Percentiles rank a stretch among this genome's conserved stretches.
Evolutionary conservation across 225 moss, liverwort and hornwort species (phyloP).

Genomic region (Sphagnum tenellum): DNA sequence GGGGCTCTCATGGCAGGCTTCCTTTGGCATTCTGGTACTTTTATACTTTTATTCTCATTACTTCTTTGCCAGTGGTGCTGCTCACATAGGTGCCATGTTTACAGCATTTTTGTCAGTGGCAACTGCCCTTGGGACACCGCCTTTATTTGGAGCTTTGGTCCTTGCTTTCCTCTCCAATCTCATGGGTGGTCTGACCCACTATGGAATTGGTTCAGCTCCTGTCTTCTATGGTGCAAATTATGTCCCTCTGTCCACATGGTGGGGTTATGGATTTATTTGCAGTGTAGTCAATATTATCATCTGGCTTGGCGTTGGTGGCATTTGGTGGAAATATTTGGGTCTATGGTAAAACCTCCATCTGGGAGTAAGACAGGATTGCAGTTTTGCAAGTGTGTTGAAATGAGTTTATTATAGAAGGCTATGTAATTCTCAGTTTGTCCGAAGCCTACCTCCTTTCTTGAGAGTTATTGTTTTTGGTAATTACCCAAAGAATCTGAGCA

Average conservation of each 20-base stretch:
- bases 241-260: slow-evolving; percentile 74
- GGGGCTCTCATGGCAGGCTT: slow-evolving; percentile 92
- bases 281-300: slow-evolving; percentile 64
- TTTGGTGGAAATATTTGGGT: slow-evolving; percentile 94
- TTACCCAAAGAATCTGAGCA: too few relatives aligned
- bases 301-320: slow-evolving; percentile 66
- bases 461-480: too few relatives aligned
- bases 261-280: slow-evolving; percentile 79
- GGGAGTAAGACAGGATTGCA: background rate
- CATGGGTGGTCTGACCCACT: slow-evolving; percentile 98
- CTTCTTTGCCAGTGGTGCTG: slow-evolving; percentile 94
- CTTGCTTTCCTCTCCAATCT: slow-evolving; percentile 86
- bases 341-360: slow-evolving; percentile 50
- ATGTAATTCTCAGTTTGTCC: too few relatives aligned
- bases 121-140: slow-evolving; percentile 85
- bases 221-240: slow-evolving; percentile 96
- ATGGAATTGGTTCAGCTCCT: slow-evolving; percentile 98
- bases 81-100: slow-evolving; percentile 99
- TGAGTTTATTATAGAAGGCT: too few relatives aligned
- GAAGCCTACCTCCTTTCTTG: too few relatives aligned
- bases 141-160: slow-evolving; percentile 82
- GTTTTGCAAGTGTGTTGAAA: too few relatives aligned
- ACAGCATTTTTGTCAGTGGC: slow-evolving; percentile 89
- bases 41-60: slow-evolving; percentile 97
- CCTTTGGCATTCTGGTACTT: slow-evolving; percentile 77